These are phyloP conservation scores for Dissophora ornata DNA, from an alignment of 192 early-diverging fungal genomes.

Conservation along the genomic window DNA sequence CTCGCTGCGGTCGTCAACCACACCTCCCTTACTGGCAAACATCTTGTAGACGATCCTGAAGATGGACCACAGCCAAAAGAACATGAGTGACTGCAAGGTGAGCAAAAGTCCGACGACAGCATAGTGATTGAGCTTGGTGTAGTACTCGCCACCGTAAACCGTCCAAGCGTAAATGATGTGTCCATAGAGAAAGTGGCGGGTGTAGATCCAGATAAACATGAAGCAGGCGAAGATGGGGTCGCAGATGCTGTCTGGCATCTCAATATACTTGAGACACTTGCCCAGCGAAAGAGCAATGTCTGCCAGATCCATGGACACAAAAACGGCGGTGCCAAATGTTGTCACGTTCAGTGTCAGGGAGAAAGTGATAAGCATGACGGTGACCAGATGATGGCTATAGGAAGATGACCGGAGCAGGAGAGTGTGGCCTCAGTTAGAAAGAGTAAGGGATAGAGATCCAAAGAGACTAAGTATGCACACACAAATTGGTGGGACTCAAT, in stretches of 20 bases:
- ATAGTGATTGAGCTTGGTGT: slow-evolving; percentile 57
- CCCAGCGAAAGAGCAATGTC: slow-evolving; percentile 82
- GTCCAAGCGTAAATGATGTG: slow-evolving; percentile 73
- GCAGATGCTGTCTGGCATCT: slow-evolving; percentile 67
- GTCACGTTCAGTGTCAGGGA: slow-evolving; percentile 78
- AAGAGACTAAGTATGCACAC: no score
- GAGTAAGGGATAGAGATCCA: no score
- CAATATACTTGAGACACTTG: slow-evolving; percentile 84
- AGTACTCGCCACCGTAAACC: slow-evolving; percentile 68
- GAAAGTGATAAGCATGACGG: slow-evolving; percentile 72
- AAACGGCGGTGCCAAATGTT: slow-evolving; percentile 80
- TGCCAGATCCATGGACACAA: slow-evolving; percentile 82
- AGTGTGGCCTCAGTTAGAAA: no score
- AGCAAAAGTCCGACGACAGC: slow-evolving; percentile 68
- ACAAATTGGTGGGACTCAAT: neutral
- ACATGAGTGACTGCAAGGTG: slow-evolving; percentile 72
- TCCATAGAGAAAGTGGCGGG: slow-evolving; percentile 77
- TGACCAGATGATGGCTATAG: slow-evolving; percentile 78
- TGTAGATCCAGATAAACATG: slow-evolving; percentile 78
- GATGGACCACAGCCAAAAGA: slow-evolving; percentile 85
- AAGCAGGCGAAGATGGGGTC: slow-evolving; percentile 81
- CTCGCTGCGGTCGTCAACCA: slow-evolving; percentile 52
- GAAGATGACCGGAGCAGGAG: no score
- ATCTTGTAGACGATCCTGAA: slow-evolving; percentile 55
- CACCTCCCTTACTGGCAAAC: slow-evolving; percentile 47